Conservation (phyloP, 352 stramenopile species). For the Blastocystis sp. region DNA sequence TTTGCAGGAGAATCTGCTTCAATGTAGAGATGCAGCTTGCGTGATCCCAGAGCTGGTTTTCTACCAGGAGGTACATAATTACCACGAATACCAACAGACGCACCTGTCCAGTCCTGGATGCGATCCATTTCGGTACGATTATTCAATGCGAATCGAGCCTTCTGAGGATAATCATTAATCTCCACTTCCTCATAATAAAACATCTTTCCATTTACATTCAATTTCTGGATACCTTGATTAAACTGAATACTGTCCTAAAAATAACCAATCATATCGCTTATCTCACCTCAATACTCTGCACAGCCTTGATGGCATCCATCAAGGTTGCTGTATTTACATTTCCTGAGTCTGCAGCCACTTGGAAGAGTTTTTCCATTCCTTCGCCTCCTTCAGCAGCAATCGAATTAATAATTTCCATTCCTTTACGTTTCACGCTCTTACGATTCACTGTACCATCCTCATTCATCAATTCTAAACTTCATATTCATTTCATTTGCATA, state of each 20-base stretch:
- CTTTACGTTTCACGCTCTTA: conserved; percentile 47
- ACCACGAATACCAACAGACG: conserved; percentile 82
- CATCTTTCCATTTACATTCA: conserved; percentile 70
- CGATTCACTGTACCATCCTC: conserved; percentile 60
- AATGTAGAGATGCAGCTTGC: conserved; percentile 79
- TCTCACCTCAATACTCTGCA: conserved; percentile 78
- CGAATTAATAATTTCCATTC: conserved; percentile 31
- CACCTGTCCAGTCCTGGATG: conserved; percentile 82
- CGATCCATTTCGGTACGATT: conserved; percentile 73
- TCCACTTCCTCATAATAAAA: conserved; percentile 85
- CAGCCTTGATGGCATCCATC: conserved; percentile 81
- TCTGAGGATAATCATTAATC: conserved; percentile 89
- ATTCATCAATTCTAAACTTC: conserved; percentile 40
- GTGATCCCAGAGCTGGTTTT: conserved; percentile 79
- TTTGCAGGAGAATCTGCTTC: conserved; percentile 68
- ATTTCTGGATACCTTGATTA: conserved; percentile 48
- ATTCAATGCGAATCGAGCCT: conserved; percentile 78
- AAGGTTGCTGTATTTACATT: conserved; percentile 75
- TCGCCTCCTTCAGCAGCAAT: conserved; percentile 7
- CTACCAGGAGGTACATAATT: conserved; percentile 81
- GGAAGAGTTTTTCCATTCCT: conserved; percentile 52
- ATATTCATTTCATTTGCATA: background rate
- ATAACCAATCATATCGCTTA: conserved; percentile 68
- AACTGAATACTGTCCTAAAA: conserved; percentile 33
- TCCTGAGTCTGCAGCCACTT: background rate